Base-by-base conservation (phyloP, 768 basidiomycete species). In the Pholiota conissans region DNA sequence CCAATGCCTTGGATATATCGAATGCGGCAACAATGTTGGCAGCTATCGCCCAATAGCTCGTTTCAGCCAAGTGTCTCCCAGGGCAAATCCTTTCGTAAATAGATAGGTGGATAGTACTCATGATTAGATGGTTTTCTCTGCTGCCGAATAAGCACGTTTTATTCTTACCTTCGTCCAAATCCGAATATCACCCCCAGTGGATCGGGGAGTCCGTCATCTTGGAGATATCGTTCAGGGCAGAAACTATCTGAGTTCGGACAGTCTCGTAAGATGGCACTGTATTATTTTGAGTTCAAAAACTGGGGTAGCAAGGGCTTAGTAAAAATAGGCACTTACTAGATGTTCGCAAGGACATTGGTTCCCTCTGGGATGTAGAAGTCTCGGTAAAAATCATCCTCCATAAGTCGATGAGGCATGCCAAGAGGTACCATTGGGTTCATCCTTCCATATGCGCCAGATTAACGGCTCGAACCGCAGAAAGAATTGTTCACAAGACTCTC, bases 121-220 rank as follows among this genome's bases (percentile, higher is more conserved):
- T 18, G n/a, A 16, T 45, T 45, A 49, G 30, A 34, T 49, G 26
- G 37, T 13, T 35, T 46, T 56, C 46, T 27, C 37, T 56, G 37
- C 53, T 57, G 57, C 40, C 47, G 49, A 28, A 34, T 9, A 46
- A 51, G 14, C 5, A 34, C 46, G 26, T 52, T 71, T 67, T n/a
- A n/a, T n/a, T n/a, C n/a, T n/a, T 56, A 81, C 80, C 82, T 72
- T 54, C 84, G 73, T 28, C 84, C 84, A 68, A 86, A 86, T 7
- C 84, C 84, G 61, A 84, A 86, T 18, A 82, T 73, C 34, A 81
- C 64, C 32, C 77, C 75, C 29, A 75, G 70, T 29, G 83, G 81
- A 66, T 84, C 78, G 18, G 73, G 72, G 30, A 76, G 68, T 37
- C 67, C 61, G 18, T 69, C 63, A 47, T 75, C 71, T 8, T 76